Conservation (phyloP, 2,329 filamentous ascomycete species). For the Trichoderma citrinoviride region DNA sequence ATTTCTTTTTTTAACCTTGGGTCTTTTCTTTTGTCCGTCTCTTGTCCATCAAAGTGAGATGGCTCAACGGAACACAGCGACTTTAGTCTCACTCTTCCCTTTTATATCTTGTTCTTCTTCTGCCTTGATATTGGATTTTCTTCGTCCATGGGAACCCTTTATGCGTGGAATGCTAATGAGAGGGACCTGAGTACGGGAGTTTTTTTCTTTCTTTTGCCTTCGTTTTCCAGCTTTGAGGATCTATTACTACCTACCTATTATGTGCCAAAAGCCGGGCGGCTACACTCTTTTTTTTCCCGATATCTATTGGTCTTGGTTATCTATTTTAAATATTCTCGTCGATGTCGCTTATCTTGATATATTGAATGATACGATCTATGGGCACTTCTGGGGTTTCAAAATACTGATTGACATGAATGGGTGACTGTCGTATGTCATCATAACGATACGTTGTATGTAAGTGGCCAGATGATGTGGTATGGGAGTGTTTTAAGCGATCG, state of each 20-base stretch:
- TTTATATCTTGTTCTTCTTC: conserved; percentile 13
- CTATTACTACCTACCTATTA: not conserved
- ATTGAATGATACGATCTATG: not conserved
- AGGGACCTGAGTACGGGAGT: not conserved
- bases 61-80: conserved; percentile 4
- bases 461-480: no score
- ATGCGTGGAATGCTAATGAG: not conserved
- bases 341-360: not conserved
- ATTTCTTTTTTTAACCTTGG: not conserved
- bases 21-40: not conserved
- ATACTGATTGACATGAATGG: no score
- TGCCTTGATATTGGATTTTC: not conserved
- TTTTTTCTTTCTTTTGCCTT: not conserved
- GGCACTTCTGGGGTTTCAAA: not conserved
- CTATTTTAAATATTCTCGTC: not conserved
- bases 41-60: conserved; percentile 17
- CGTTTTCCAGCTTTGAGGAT: not conserved
- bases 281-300: not conserved
- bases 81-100: not conserved
- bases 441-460: no score
- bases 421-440: no score
- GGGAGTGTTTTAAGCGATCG: no score
- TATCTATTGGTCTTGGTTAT: not conserved
- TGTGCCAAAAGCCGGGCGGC: not conserved
- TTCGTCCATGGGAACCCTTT: not conserved